phyloP scores from a whole-genome alignment of 371 early-diverging fungal species.

The Haplosporangium sp. region DNA sequence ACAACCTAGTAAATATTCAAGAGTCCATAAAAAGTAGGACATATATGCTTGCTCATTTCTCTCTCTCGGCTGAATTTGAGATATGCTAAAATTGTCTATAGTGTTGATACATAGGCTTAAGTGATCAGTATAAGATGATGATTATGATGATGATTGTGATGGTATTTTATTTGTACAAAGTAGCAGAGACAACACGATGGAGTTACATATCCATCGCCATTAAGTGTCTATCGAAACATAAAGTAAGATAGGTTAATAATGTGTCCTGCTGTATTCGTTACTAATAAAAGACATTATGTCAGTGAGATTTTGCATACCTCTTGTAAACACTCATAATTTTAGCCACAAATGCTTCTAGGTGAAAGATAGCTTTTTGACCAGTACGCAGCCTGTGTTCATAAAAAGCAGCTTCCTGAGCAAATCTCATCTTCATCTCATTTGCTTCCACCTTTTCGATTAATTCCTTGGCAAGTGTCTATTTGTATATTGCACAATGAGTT shows the following conservation, averaged over 20 bases:
- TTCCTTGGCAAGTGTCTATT: conserved; percentile 77
- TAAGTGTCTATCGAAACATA: conserved; percentile 17
- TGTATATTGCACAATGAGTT: conserved; percentile 11
- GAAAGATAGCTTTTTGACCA: conserved; percentile 96
- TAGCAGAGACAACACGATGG: not conserved
- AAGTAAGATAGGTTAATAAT: not conserved
- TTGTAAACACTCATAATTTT: conserved; percentile 82
- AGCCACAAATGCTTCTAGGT: conserved; percentile 98
- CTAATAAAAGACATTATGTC: not conserved
- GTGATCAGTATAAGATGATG: no score
- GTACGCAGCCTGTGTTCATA: conserved; percentile 88
- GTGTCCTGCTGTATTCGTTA: not conserved
- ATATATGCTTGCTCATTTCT: no score
- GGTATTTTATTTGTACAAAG: conserved; percentile 20
- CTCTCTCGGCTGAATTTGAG: no score
- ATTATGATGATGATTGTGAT: not conserved
- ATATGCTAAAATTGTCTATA: no score
- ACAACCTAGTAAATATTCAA: no score
- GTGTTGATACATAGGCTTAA: no score
- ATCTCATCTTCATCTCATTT: conserved; percentile 69
- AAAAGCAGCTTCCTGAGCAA: conserved; percentile 84
- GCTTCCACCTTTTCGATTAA: conserved; percentile 73
- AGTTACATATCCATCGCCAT: conserved; percentile 39
- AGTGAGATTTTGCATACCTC: conserved; percentile 18
- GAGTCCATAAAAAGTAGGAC: no score